Evolutionary conservation across 805 yeast genomes (phyloP), one percentile per base, ranked within the genome.

Genomic region (Wickerhamomyces xylosicus): DNA sequence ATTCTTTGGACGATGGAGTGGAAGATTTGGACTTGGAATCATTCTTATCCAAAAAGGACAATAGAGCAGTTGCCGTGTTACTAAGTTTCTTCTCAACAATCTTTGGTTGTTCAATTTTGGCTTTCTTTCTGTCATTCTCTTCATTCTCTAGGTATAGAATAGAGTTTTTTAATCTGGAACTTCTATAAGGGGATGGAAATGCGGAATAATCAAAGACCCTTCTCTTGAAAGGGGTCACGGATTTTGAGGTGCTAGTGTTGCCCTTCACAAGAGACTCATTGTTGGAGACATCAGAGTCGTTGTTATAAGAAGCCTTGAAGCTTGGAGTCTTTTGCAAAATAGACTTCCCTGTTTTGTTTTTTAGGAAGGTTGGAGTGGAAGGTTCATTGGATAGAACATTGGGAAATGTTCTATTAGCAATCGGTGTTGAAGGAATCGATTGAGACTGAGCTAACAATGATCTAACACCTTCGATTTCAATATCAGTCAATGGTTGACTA

Each of bases 391-490:
- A 15, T 15, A 19, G 11, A 8, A 4, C 19, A 9, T 7, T 31
- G 6, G 33, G 15, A 15, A 17, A 31, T 4, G 7, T 15, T 31
- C 19, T 31, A 9, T 17, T 31, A 8, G 31, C 6, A 28, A 36
- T 31, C 7, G 46, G 45, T 3, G 50, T 40, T 2, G 54, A 33
- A 36, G 57, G 55, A 36, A 53, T 49, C 2, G 60, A 50, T 40
- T 61, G 56, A 5, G 67, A 61, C 44, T 66, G 70, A 16, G 63
- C 61, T 42, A 72, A 63, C 15, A 84, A 58, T 5, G 87, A 72
- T 44, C 79, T 54, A 1, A 85, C 90, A n/a, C 94, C 94, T 57
- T 81, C 90, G 50, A 78, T 71, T 55, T 85, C 95, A 33, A 84
- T 66, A 19, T 79, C 85, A 13, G 78, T 66, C 44, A 85, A 63